Evolutionary conservation across 331 rosid species (phyloP).

Genomic region (Cydonia oblonga): DNA sequence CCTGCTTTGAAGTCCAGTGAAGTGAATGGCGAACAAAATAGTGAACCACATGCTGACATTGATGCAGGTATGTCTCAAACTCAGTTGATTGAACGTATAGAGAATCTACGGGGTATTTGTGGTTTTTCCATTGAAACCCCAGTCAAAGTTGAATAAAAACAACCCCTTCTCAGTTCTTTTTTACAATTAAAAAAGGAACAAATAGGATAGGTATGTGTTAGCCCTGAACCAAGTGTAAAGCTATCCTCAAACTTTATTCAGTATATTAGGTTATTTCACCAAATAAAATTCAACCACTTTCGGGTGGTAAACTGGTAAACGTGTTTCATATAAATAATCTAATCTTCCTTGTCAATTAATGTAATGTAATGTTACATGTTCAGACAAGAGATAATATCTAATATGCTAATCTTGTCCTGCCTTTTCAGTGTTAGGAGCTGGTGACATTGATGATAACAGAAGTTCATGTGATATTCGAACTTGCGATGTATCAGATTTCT

Average conservation of each 20-base stretch:
- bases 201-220: background rate
- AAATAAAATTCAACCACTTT: background rate
- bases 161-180: background rate
- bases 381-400: constrained; percentile 7
- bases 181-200: background rate
- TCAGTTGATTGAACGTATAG: background rate
- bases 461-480: constrained; percentile 42
- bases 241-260: background rate
- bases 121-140: background rate
- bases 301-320: background rate
- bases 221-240: background rate
- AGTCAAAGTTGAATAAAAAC: background rate
- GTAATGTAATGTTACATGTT: background rate
- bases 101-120: background rate
- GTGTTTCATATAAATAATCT: background rate
- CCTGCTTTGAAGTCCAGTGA: constrained; percentile 66
- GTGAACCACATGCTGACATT: constrained; percentile 34
- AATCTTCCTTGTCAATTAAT: background rate
- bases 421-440: constrained; percentile 44
- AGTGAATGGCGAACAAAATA: constrained; percentile 29
- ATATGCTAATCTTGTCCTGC: constrained; percentile 22
- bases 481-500: constrained; percentile 84
- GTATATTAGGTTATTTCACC: background rate
- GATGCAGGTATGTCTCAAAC: constrained; percentile 43
- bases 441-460: constrained; percentile 42